These are phyloP conservation scores for Ogataea ganodermae DNA, from an alignment of 805 yeast genomes.

Conservation along the genomic window DNA sequence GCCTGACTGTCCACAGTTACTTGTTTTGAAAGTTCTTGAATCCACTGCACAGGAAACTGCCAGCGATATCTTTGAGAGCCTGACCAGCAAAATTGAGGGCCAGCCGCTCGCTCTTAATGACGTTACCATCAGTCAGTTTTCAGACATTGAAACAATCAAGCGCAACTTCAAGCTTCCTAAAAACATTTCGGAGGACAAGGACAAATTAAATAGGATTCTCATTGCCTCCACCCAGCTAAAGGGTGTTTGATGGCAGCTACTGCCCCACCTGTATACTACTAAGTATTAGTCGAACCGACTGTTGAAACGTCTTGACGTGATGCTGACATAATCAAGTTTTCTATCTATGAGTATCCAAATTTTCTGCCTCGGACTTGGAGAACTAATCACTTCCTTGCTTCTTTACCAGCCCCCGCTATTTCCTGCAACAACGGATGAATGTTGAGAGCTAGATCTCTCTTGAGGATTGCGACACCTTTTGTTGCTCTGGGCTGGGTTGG, in stretches of 20 bases:
- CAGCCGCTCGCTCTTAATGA: conserved; percentile 37
- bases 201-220: conserved; percentile 25
- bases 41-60: conserved; percentile 1
- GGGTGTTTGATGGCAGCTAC: conserved; percentile 19
- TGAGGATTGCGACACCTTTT: conserved; percentile 14
- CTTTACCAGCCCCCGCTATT: background rate
- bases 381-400: too few species aligned
- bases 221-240: conserved; percentile 34
- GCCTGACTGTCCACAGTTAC: conserved; percentile 40
- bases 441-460: background rate
- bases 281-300: too few species aligned
- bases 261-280: background rate
- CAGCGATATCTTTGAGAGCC: conserved; percentile 14
- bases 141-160: conserved; percentile 33
- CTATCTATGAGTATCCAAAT: too few species aligned
- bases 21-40: conserved; percentile 52
- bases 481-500: conserved; percentile 25
- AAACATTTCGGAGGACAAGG: conserved; percentile 18
- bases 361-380: too few species aligned
- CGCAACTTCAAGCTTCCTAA: conserved; percentile 31
- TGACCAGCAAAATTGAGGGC: conserved; percentile 36
- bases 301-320: too few species aligned
- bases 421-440: background rate
- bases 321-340: too few species aligned
- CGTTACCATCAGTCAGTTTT: conserved; percentile 30